Percentiles rank a stretch among this genome's conserved stretches.
Conservation (phyloP, 2,329 filamentous ascomycete species). For the Pseudogymnoascus sp. region DNA sequence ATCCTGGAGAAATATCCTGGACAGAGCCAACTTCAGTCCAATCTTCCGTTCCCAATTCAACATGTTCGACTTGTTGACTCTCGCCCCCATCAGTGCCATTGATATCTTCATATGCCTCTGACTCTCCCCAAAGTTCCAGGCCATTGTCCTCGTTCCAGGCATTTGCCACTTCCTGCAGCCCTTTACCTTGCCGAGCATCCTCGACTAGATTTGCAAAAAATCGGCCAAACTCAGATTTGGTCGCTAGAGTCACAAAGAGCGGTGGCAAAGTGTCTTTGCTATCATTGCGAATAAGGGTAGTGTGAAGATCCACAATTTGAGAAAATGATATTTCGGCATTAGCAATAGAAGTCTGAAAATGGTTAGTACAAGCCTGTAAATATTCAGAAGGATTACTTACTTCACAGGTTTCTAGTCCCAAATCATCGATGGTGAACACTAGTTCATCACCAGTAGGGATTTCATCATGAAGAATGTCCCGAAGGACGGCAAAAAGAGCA, state of each 20-base stretch:
- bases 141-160: conserved; percentile 18
- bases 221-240: conserved; percentile 44
- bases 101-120: background rate
- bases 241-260: conserved; percentile 49
- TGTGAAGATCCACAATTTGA: conserved; percentile 51
- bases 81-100: conserved; percentile 12
- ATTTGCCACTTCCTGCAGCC: conserved; percentile 27
- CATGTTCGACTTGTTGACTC: conserved; percentile 19
- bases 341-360: conserved; percentile 39
- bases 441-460: conserved; percentile 50
- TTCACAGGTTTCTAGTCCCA: conserved; percentile 50
- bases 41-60: conserved; percentile 7
- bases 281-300: conserved; percentile 46
- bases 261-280: conserved; percentile 43
- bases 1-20: background rate
- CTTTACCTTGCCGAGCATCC: conserved; percentile 48
- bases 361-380: conserved; percentile 20
- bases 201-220: conserved; percentile 44
- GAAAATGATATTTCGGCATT: conserved; percentile 42
- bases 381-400: conserved; percentile 32
- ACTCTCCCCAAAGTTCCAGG: conserved; percentile 4
- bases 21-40: conserved; percentile 3
- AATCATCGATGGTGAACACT: conserved; percentile 43
- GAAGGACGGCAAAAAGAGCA: conserved; percentile 48
- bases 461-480: conserved; percentile 45